Conservation (phyloP, 2,329 filamentous ascomycete genomes). For the Arthrinium phaeospermum region DNA sequence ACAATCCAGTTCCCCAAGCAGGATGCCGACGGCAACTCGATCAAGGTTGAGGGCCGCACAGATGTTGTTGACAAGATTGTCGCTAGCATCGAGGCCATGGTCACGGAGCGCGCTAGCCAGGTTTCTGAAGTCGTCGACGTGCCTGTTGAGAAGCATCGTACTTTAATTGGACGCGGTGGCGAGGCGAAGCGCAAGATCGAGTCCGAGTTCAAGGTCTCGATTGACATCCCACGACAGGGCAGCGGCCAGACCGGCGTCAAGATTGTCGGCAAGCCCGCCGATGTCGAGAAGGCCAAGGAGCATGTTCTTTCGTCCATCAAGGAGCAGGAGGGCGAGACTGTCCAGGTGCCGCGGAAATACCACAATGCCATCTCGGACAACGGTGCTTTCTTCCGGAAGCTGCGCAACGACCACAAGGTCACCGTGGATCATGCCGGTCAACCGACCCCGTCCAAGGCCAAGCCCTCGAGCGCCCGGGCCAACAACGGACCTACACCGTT, state of each 20-base stretch:
- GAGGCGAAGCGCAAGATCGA: slow-evolving; percentile 87
- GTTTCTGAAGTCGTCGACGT: slow-evolving; percentile 80
- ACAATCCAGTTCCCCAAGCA: slow-evolving; percentile 95
- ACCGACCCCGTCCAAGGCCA: slow-evolving; percentile 72
- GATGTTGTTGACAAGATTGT: slow-evolving; percentile 89
- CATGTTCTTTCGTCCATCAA: slow-evolving; percentile 82
- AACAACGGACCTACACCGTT: slow-evolving; percentile 76
- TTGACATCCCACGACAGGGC: slow-evolving; percentile 92
- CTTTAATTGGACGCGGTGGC: slow-evolving; percentile 90
- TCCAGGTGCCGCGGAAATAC: slow-evolving; percentile 81
- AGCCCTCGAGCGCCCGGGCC: slow-evolving; percentile 56
- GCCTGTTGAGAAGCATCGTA: slow-evolving; percentile 85
- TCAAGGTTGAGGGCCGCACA: slow-evolving; percentile 86
- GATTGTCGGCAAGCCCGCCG: slow-evolving; percentile 76
- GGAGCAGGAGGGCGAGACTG: slow-evolving; percentile 84
- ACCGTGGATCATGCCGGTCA: slow-evolving; percentile 91
- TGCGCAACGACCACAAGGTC: slow-evolving; percentile 85
- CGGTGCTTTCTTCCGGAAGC: slow-evolving; percentile 89
- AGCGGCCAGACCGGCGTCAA: slow-evolving; percentile 85
- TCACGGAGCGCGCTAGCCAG: slow-evolving; percentile 83
- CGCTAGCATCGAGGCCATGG: slow-evolving; percentile 79
- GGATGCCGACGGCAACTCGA: slow-evolving; percentile 79
- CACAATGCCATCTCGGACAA: slow-evolving; percentile 89
- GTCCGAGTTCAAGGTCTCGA: slow-evolving; percentile 80
- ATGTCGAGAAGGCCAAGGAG: slow-evolving; percentile 84